Base-by-base conservation (phyloP, 805 yeast species). In the Pichia heedii region DNA sequence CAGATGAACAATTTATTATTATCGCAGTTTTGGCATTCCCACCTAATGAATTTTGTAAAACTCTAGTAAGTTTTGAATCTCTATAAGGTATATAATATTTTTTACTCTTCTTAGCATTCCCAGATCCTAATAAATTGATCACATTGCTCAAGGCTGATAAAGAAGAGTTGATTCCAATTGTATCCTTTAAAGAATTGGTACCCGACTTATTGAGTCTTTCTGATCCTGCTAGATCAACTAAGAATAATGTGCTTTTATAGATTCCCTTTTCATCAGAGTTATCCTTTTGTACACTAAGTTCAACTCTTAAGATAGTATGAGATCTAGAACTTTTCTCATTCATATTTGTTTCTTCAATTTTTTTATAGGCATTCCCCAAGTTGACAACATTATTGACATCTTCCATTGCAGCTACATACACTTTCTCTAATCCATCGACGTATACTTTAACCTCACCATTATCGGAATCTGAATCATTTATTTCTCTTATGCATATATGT, bases 181-280 rank as follows among this genome's bases (percentile, higher is more conserved):
- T 87, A 53, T 88, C 96, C 56, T 86, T 89, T 8, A 84, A 64
- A 2, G 80, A 71, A 51, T 77, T 77, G 1, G 45, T 78, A 77
- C 33, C 81, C 77, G 58, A 79, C 84, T 42, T 42, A 20, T 24
- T 33, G 3, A 37, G 3, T 16, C 45, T 32, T 60, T 89, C 96
- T 20, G 90, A 80, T 6, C 96, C 95, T 0, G 95, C 95, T 50
- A 87, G 68, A 62, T 87, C 96, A 12, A 86, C 90, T 32, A 87
- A 61, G 53, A 79, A 82, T 47, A 87, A 67, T 46, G 75, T 77
- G 5, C 88, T 81, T 33, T 71, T 67, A 56, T 76, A 81, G 19
- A 74, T 67, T n/a, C 72, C 68, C 4, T 62, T 62, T 18, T 68
- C 48, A 51, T 74, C 70, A 54, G 74, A 76, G 54, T 84, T 90